These are phyloP conservation scores for Microdochium paspali DNA, from an alignment of 2,329 filamentous ascomycete species.

Conservation along the genomic window DNA sequence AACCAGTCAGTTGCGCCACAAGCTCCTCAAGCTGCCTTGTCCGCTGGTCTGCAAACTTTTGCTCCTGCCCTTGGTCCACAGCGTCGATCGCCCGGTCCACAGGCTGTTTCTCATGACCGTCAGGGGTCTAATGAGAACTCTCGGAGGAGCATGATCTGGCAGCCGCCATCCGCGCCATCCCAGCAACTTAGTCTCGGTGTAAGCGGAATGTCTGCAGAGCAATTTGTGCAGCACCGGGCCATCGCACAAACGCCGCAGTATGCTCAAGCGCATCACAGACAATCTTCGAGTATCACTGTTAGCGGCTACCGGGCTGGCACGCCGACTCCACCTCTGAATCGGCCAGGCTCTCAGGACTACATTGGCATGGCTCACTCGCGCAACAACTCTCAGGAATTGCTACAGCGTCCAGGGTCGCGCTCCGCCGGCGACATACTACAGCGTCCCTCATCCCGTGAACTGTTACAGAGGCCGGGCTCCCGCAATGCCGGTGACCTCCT, in stretches of 20 bases:
- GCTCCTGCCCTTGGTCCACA: not conserved
- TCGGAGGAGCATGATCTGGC: slow-evolving; percentile 67
- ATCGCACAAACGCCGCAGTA: slow-evolving; percentile 44
- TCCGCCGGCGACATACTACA: slow-evolving; percentile 31
- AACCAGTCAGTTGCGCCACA: slow-evolving; percentile 12
- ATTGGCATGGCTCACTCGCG: slow-evolving; percentile 30
- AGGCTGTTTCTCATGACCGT: not conserved
- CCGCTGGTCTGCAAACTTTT: not conserved
- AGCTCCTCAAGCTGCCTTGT: not conserved
- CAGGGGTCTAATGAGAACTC: slow-evolving; percentile 24
- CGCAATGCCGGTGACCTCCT: slow-evolving; percentile 31
- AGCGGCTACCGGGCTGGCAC: slow-evolving; percentile 26
- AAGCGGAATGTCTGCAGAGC: slow-evolving; percentile 56
- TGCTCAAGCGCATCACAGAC: slow-evolving; percentile 52
- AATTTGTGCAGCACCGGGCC: slow-evolving; percentile 75
- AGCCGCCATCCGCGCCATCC: slow-evolving; percentile 41
- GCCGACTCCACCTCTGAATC: slow-evolving; percentile 31
- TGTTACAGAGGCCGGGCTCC: slow-evolving; percentile 19
- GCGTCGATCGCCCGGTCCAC: not conserved
- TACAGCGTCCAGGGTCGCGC: slow-evolving; percentile 20
- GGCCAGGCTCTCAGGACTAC: slow-evolving; percentile 30
- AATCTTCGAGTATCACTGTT: slow-evolving; percentile 42
- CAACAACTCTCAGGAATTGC: slow-evolving; percentile 31
- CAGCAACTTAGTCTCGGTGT: slow-evolving; percentile 9
- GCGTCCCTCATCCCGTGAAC: slow-evolving; percentile 42